Percentiles rank a stretch among this genome's conserved stretches.
Evolutionary conservation across 2,329 filamentous ascomycete species (phyloP).

Genomic region (Talaromyces sp.): DNA sequence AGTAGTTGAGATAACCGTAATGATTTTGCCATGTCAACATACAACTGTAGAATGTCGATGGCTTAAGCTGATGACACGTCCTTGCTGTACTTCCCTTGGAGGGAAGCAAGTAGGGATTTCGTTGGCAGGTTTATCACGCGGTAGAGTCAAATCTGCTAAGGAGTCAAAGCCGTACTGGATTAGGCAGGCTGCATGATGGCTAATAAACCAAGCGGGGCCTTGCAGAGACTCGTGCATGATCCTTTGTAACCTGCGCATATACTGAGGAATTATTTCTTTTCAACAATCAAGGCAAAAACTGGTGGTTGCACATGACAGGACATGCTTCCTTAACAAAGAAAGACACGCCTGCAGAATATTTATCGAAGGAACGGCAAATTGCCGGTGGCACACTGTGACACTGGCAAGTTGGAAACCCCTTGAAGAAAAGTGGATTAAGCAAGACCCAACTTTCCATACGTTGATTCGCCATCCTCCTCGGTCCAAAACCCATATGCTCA

Average conservation of each 20-base stretch:
- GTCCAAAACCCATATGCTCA: not conserved
- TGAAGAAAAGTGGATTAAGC: conserved; percentile 6
- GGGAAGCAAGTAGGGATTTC: not conserved
- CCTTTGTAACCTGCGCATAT: not conserved
- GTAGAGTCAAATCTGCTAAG: not conserved
- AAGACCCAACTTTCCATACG: not conserved
- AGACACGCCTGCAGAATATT: not conserved
- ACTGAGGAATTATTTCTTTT: not conserved
- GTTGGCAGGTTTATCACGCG: too few species aligned
- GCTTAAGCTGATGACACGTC: not conserved
- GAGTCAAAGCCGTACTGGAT: not conserved
- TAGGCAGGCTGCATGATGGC: conserved; percentile 5
- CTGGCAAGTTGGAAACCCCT: not conserved
- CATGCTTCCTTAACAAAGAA: not conserved
- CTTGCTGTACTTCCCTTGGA: not conserved
- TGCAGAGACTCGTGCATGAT: not conserved
- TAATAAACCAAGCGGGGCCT: conserved; percentile 7
- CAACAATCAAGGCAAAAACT: not conserved
- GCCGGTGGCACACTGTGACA: not conserved
- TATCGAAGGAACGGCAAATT: not conserved
- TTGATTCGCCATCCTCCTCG: not conserved
- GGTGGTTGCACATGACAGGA: not conserved
- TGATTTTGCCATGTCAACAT: not conserved
- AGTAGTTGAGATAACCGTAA: too few species aligned
- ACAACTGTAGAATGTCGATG: not conserved